Evolutionary conservation across 2,329 filamentous ascomycete genomes (phyloP).

Genomic region (Xylariaceae sp.): DNA sequence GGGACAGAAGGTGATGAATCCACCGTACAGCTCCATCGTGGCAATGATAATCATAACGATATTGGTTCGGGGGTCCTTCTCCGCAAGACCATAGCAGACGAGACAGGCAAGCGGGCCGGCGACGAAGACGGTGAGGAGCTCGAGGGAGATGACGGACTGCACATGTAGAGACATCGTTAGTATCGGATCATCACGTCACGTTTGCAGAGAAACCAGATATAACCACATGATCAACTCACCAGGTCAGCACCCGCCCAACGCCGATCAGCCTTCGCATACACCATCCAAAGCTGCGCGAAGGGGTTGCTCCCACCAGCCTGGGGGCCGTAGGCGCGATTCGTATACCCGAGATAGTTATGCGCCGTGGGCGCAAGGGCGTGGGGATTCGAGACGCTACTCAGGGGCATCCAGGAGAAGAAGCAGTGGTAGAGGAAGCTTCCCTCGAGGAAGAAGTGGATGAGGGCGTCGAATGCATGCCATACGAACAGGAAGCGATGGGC

Average conservation of each 20-base stretch:
- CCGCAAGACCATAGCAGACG: constrained; percentile 57
- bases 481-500: constrained; percentile 82
- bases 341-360: constrained; percentile 47
- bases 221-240: constrained; percentile 29
- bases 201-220: background rate
- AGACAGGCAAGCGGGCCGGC: constrained; percentile 56
- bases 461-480: constrained; percentile 90
- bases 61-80: constrained; percentile 49
- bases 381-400: constrained; percentile 30
- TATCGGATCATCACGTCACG: too few species aligned
- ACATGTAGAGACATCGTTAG: too few species aligned
- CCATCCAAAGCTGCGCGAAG: constrained; percentile 62
- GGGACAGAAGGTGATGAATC: constrained; percentile 68
- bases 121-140: constrained; percentile 61
- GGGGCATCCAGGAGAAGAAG: constrained; percentile 62
- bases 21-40: constrained; percentile 63
- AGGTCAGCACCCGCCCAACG: constrained; percentile 62
- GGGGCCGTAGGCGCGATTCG: constrained; percentile 49
- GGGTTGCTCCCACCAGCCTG: constrained; percentile 52
- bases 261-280: constrained; percentile 60
- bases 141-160: constrained; percentile 57
- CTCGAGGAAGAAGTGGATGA: constrained; percentile 89
- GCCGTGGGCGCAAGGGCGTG: constrained; percentile 42
- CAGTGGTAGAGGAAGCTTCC: constrained; percentile 90
- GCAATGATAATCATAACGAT: constrained; percentile 62